Base-by-base conservation (phyloP, 129 eudicot species). In the Logfia minima region DNA sequence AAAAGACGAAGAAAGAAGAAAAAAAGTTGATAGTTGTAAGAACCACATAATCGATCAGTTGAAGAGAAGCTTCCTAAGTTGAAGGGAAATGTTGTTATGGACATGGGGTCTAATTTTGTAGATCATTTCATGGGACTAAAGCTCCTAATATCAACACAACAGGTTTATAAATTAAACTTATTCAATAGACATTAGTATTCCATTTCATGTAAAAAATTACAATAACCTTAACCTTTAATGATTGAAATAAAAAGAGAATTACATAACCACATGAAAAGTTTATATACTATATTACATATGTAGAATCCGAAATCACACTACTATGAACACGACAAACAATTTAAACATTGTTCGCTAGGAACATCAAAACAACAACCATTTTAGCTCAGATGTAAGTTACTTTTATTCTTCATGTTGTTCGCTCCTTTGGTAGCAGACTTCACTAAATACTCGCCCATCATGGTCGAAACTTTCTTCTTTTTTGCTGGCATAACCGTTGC, bases 1-100 rank as follows among this genome's bases (percentile, higher is more conserved):
- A 85, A 81, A 52, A 81, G 84, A 70, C 87, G 79, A 73, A 95
- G 92, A 68, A 90, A 82, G 81, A 88, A 76, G 80, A 81, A 81
- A 81, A 81, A 75, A 56, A 68, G 80, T 23, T 81, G 76, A 80
- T 4, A 21, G 66, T 59, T 61, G 76, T 81, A 55, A 69, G 68
- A 76, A 74, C 18, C 62, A 82, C 56, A 32, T 70, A 32, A 10
- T 43, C 58, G 53, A 65, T 68, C 31, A 14, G 75, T 37, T 72
- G 78, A 65, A 58, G 68, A 68, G 85, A 74, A 69, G 71, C 71
- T 68, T 51, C 63, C 26, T 35, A 61, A 26, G 17, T 67, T 69
- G 23, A 68, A 68, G 62, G 74, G 68, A 68, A 63, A 73, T 51
- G 76, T 62, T 70, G 63, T 71, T 48, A 13, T 43, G 61, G 75